Evolutionary conservation across 2,329 filamentous ascomycete genomes (phyloP).

Genomic region (Bipolaris victoriae): DNA sequence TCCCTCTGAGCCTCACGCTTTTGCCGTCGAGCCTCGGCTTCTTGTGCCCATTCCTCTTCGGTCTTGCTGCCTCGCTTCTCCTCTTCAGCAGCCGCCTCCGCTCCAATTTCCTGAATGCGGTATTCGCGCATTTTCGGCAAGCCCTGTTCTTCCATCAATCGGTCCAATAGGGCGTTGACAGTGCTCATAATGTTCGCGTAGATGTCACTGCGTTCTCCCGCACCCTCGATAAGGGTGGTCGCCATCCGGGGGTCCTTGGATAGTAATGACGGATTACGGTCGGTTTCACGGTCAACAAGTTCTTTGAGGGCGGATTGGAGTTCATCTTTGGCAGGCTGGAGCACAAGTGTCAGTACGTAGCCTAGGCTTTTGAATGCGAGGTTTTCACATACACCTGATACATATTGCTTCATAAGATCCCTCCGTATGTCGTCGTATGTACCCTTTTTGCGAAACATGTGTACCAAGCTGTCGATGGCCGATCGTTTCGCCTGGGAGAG

Average conservation of each 20-base stretch:
- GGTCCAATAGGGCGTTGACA: slow-evolving; percentile 71
- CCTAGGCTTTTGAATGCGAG: slow-evolving; percentile 33
- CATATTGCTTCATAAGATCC: slow-evolving; percentile 76
- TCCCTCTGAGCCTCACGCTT: slow-evolving; percentile 68
- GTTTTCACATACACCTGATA: slow-evolving; percentile 64
- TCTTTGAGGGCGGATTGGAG: slow-evolving; percentile 71
- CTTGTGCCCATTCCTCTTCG: slow-evolving; percentile 74
- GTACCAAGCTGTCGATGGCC: slow-evolving; percentile 76
- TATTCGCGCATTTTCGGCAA: slow-evolving; percentile 73
- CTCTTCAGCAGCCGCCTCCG: slow-evolving; percentile 71
- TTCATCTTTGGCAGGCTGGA: slow-evolving; percentile 71
- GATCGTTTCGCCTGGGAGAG: slow-evolving; percentile 73
- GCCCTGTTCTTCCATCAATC: slow-evolving; percentile 64
- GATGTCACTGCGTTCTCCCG: slow-evolving; percentile 75
- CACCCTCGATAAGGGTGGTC: slow-evolving; percentile 76
- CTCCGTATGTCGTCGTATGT: slow-evolving; percentile 81
- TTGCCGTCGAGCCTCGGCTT: slow-evolving; percentile 65
- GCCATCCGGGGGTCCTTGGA: slow-evolving; percentile 76
- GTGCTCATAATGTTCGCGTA: slow-evolving; percentile 74
- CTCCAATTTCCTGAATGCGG: slow-evolving; percentile 70
- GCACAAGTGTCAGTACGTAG: background rate
- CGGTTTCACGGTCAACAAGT: slow-evolving; percentile 75
- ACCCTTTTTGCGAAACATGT: slow-evolving; percentile 85
- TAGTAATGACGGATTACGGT: slow-evolving; percentile 74
- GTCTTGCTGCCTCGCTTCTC: slow-evolving; percentile 70